Evolutionary conservation across 371 early-diverging fungal genomes (phyloP).

Genomic region (Rhizopus delemar): DNA sequence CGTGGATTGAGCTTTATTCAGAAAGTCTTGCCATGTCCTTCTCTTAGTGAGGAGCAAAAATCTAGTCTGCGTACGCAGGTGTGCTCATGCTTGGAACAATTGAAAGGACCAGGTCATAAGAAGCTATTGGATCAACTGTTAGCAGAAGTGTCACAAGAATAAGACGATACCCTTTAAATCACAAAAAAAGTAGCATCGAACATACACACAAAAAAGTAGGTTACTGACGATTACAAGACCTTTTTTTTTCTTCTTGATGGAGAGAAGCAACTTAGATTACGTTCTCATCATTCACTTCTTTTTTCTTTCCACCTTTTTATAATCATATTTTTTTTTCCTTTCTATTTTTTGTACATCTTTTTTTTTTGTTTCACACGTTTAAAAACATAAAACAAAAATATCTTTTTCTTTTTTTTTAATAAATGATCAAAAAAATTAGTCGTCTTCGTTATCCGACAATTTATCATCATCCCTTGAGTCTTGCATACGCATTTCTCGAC

Average conservation of each 20-base stretch:
- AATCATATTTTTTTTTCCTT: neutral
- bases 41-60: slow-evolving; percentile 15
- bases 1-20: slow-evolving; percentile 41
- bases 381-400: neutral
- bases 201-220: neutral
- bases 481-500: slow-evolving; percentile 12
- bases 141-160: slow-evolving; percentile 11
- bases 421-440: slow-evolving; percentile 2
- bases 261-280: slow-evolving; percentile 1
- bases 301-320: neutral
- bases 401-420: neutral
- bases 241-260: slow-evolving; percentile 8
- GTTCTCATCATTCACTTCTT: neutral
- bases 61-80: slow-evolving; percentile 16
- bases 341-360: slow-evolving; percentile 1
- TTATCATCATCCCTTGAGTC: slow-evolving; percentile 8
- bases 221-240: neutral
- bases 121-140: slow-evolving; percentile 22
- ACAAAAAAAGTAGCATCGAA: neutral
- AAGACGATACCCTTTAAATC: slow-evolving; percentile 4
- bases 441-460: slow-evolving; percentile 9
- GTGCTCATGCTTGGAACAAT: slow-evolving; percentile 10
- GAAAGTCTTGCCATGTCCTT: slow-evolving; percentile 34
- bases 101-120: slow-evolving; percentile 29
- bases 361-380: neutral